Evolutionary conservation across 345 rosid genomes (phyloP), one percentile per base, ranked within the genome.

Genomic region (Geranium rotundifolium): DNA sequence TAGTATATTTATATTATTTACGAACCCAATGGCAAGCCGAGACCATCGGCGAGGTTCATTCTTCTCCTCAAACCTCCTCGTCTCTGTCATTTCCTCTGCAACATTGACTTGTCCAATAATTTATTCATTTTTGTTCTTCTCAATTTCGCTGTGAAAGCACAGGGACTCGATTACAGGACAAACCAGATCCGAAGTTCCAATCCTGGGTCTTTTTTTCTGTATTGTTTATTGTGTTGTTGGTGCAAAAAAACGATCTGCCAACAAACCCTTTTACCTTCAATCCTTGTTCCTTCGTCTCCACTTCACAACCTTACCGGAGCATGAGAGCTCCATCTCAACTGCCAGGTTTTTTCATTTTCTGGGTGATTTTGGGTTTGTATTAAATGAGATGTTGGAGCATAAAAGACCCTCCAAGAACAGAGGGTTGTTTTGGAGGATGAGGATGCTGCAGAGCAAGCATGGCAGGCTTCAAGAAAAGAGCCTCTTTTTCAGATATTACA

Each of bases 401-500:
- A 72, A 77, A 46, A 71, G 77, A 64, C 80, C 82, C 71, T 55
- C 52, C 58, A 79, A 30, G 65, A 77, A 62, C 67, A 74, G 69
- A 13, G 84, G 82, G 1, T 79, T 81, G 73, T 71, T 80, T 58
- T 79, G 75, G 0, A 72, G 63, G 62, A 88, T 76, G 82, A 87
- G 78, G 69, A 64, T 92, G 7, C 19, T 71, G 29, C 74, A 71
- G 66, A 74, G 61, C 77, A 66, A 17, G 30, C 52, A 72, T 59
- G 76, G 71, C 18, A 78, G 78, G 19, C 87, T 60, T 4, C 78
- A 68, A 46, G 82, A 85, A 55, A 82, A 77, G 65, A 67, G 49
- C 69, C 75, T 79, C 1, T 85, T 69, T 60, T 82, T 72, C 57
- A 86, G 65, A 66, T 78, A 81, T 65, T 88, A 84, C 91, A 90